Evolutionary conservation across 805 yeast genomes (phyloP), one percentile per base, ranked within the genome.

Genomic region (Priceomyces fermenticarens): DNA sequence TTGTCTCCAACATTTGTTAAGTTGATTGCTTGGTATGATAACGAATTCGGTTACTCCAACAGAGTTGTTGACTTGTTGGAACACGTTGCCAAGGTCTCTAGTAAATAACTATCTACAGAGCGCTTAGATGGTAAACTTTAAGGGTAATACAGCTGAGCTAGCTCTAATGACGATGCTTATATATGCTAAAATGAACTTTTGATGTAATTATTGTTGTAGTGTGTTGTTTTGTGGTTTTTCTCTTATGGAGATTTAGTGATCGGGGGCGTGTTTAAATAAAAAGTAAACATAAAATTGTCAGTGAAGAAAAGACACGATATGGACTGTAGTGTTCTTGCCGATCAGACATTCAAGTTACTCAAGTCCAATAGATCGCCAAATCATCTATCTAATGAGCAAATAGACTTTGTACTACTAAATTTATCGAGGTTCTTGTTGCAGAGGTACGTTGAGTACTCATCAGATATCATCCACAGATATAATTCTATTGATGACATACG

Each of bases 21-120:
- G 82, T 79, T 88, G 65, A 77, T 88, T 72, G 79, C 95, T 47
- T 88, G 96, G 96, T 88, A 88, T 81, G 96, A 88, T 72, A 88
- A 88, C 75, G 96, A 88, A 78, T 88, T 70, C 77, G 96, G 96
- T 70, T 88, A 88, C 86, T 85, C 95, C 60, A 85, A 93, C 74
- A 88, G 96, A 80, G 96, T 88, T 56, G 95, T 88, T 55, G 96
- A 88, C 78, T 76, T 88, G 64, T 72, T 88, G 59, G 81, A 84
- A 72, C 83, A 79, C 77, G 81, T 85, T 63, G 91, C 95, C 55
- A 76, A 79, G 67, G 40, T 48, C 40, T 48, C 55, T 34, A 20
- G 25, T 20, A 39, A 44, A 38, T 57, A 55, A 52, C 58, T 52
- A 54, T 35, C 38, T 23, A 25, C 12, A 12, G 38, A 35, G 27